These are phyloP conservation scores for Raddia distichophylla DNA, from an alignment of 176 grass and related monocot species.

Conservation along the genomic window DNA sequence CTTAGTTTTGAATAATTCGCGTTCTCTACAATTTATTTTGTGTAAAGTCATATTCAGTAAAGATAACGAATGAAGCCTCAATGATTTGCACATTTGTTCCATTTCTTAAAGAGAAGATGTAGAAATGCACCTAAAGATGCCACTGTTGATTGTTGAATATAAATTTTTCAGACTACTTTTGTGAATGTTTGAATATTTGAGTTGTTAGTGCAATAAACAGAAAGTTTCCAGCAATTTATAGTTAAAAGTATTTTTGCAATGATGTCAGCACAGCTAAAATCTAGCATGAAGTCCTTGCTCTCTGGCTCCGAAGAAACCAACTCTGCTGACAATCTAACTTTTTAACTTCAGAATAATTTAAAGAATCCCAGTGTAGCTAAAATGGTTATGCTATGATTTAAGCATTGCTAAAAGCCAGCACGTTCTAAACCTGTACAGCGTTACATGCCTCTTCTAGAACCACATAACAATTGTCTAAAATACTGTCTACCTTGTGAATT, in stretches of 20 bases:
- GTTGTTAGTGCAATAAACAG: not conserved
- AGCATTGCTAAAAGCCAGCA: too few species aligned
- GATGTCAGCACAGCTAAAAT: not conserved
- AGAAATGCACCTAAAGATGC: not conserved
- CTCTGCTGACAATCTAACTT: not conserved
- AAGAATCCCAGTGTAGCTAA: too few species aligned
- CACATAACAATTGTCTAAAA: not conserved
- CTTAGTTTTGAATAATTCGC: not conserved
- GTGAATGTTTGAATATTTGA: not conserved
- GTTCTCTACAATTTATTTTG: not conserved
- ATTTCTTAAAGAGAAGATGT: not conserved
- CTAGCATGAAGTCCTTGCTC: not conserved
- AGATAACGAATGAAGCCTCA: not conserved
- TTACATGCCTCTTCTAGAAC: not conserved
- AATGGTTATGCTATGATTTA: too few species aligned
- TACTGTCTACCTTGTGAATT: not conserved
- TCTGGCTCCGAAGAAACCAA: conserved; percentile 14
- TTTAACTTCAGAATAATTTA: too few species aligned
- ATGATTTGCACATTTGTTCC: not conserved
- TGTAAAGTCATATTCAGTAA: not conserved
- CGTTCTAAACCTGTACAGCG: not conserved
- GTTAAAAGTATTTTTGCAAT: not conserved
- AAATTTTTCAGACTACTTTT: not conserved
- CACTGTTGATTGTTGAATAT: too few species aligned
- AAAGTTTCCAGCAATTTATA: not conserved